These are phyloP conservation scores for Xylariaceae sp. DNA, from an alignment of 2,329 filamentous ascomycete genomes.

Conservation along the genomic window DNA sequence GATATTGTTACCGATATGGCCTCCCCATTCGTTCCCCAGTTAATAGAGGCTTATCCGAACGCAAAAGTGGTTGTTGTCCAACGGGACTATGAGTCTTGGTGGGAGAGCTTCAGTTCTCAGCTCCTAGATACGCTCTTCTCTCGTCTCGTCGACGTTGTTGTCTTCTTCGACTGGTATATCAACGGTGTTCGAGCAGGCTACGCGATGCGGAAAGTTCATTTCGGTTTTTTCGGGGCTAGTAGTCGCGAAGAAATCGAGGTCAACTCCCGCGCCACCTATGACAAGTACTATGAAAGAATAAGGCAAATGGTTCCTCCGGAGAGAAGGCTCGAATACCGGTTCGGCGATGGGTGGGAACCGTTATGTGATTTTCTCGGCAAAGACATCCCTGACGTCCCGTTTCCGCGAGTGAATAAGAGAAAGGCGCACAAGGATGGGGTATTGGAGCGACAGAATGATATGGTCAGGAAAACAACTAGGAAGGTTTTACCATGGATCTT, in stretches of 20 bases:
- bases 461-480: background rate
- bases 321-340: slow-evolving; percentile 10
- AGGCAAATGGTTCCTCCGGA: slow-evolving; percentile 9
- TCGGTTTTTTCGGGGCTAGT: slow-evolving; percentile 7
- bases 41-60: background rate
- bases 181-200: slow-evolving; percentile 1
- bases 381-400: slow-evolving; percentile 9
- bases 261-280: slow-evolving; percentile 3
- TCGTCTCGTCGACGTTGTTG: background rate
- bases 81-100: slow-evolving; percentile 7
- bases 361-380: slow-evolving; percentile 13
- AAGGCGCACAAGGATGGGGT: background rate
- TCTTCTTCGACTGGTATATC: slow-evolving; percentile 6
- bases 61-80: slow-evolving; percentile 7
- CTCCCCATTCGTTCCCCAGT: slow-evolving; percentile 7
- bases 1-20: slow-evolving; percentile 9
- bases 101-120: slow-evolving; percentile 1
- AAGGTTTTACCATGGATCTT: background rate
- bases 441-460: background rate
- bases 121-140: background rate
- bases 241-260: background rate
- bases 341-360: slow-evolving; percentile 14
- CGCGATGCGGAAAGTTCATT: slow-evolving; percentile 6
- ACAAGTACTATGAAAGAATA: slow-evolving; percentile 5
- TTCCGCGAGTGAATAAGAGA: slow-evolving; percentile 7